Base-by-base conservation (phyloP, 306 rosid genomes). In the Cucumis cinereus region DNA sequence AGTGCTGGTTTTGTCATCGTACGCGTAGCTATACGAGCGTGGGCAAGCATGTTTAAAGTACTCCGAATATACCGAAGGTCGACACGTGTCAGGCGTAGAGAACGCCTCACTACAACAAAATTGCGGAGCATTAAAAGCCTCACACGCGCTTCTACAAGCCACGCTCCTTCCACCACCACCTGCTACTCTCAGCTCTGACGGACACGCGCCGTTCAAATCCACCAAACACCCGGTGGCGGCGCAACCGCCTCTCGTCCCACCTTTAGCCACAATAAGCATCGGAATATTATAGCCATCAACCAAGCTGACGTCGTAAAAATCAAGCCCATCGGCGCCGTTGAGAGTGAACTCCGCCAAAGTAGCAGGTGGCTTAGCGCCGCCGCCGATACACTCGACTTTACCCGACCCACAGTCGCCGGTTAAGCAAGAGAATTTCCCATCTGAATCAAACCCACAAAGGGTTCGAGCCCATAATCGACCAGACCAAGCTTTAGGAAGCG, bases 131-230 rank as follows among this genome's bases (percentile, higher is more conserved):
- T 90, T 96, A 26, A 93, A 90, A 14, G 98, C 94, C 76, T 93
- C 98, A 24, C 98, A 93, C 89, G 98, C 98, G 89, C 98, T 93
- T 77, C 90, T 83, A 35, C 98, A 93, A 23, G 98, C 98, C 66
- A 93, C 89, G 53, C 79, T 75, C 60, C 87, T 55, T 1, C 78
- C 55, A 33, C 81, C 74, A 50, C 55, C 6, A 50, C 20, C 20
- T 59, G 90, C 86, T 59, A 93, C 86, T 77, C 76, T 79, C 4
- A 91, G 84, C 41, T 78, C 90, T 75, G 8, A 16, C 12, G 97
- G 96, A 17, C 98, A 93, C 8, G 79, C 89, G 13, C 89, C 87
- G 88, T 93, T 93, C 20, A 93, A 67, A 76, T 93, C 96, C 38
- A 93, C 90, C 33, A 93, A 73, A 41, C 98, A 93, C 0, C 98